Base-by-base conservation (phyloP, 495 filamentous ascomycete species). In the Aspergillus saccharolyticus region DNA sequence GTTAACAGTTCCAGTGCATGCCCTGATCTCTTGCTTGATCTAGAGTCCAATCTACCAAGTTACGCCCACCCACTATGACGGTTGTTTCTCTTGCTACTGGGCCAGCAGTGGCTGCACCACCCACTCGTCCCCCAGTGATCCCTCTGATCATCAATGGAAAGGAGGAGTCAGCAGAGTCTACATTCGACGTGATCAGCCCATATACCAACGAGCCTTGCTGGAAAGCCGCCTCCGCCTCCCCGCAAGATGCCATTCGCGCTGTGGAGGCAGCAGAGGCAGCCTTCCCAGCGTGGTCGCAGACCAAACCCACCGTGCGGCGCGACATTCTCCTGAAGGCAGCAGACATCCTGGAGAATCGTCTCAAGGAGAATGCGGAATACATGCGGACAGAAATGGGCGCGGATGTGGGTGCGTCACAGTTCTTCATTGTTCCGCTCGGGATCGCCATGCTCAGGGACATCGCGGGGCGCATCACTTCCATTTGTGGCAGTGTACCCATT, bases 351-450 rank as follows among this genome's bases (percentile, higher is more conserved):
- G 80, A 83, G 28, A 67, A 67, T 42, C 79, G 84, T 1, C 69
- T 74, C 15, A 80, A 83, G 5, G 84, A 90, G 64, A 70, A 88
- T 56, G 74, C 64, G 24, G 69, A 75, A 48, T 85, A 85, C 62
- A 84, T 90, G 81, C 72, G 76, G n/a, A 73, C 81, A 2, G 91
- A 96, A 70, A 91, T 88, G 22, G 89, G 85, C 17, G 83, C 83
- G 0, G 66, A 78, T 17, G 57, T 68, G 9, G 69, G 58, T 1
- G 85, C 71, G 0, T 72, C 77, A 42, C 67, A 68, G 60, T 60
- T 63, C 7, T 89, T 90, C 73, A 90, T 91, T 54, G 64, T 89
- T 5, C 70, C 70, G 12, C 61, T 77, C 0, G 73, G 80, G 19
- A 75, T 80, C 52, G 83, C 86, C 49, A 77, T 89, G 65, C 60